Evolutionary conservation across 2,329 filamentous ascomycete species (phyloP), one percentile per base, ranked within the genome.

Genomic region (Colletotrichum orchidophilum): DNA sequence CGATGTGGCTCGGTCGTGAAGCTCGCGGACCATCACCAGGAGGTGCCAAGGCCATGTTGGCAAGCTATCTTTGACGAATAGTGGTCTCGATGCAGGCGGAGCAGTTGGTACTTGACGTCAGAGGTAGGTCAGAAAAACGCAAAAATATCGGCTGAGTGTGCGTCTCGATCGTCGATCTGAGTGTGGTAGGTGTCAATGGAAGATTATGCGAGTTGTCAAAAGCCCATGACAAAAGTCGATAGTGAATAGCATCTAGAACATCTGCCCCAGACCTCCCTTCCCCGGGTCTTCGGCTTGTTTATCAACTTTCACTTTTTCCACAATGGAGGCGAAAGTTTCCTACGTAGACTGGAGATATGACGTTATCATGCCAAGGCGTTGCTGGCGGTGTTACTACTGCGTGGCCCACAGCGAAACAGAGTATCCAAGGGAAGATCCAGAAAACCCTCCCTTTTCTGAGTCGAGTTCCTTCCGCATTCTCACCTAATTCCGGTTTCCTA

Each of bases 311-410:
- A 27, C 3, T 7, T n/a, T 39, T n/a, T 46, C 29, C 18, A 33
- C 50, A 21, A 62, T 27, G 33, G n/a, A 27, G 8, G 24, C 13
- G 11, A 61, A 24, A 21, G 5, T 15, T 7, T 63, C 27, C 21
- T n/a, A 26, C 58, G 13, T 18, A 59, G 69, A 63, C 46, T 63
- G 58, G 69, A 59, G 42, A 21, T 39, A 71, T 69, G 69, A 68
- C 69, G 64, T 26, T 69, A 59, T 59, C 12, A 2, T 49, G 27
- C 64, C 53, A 71, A 63, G 31, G 53, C 33, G 12, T 53, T 59
- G 7, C 26, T 35, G 13, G 26, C 46, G 15, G 58, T 46, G 18
- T 5, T 21, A 46, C 29, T 46, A 18, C 63, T 29, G 21, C 24
- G 21, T 21, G 13, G 5, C 26, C 7, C 18, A 15, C 27, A 21